Evolutionary conservation across 495 filamentous ascomycete genomes (phyloP), one percentile per base, ranked within the genome.

Genomic region (Xylaria flabelliformis): DNA sequence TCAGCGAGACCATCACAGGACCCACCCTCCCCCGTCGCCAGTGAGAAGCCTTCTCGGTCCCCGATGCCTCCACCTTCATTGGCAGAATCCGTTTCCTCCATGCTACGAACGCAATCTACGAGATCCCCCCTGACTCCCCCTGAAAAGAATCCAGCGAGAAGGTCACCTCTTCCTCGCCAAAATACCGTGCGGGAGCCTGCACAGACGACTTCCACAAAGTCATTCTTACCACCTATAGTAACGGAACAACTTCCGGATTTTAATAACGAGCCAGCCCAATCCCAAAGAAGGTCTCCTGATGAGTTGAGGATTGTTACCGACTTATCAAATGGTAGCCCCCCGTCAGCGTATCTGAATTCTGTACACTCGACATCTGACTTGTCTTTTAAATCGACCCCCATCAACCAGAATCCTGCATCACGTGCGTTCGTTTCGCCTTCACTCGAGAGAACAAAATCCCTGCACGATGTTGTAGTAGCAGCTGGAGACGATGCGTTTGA

Each of bases 401-500:
- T 75, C 48, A 78, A 71, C 29, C 73, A 76, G 50, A 79, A 73
- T 48, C 67, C 76, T 17, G 56, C 51, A 39, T 72, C 71, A 36
- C 75, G 74, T 34, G 71, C 63, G 48, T 73, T 77, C 39, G 50
- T 71, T 34, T 74, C 80, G 0, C 42, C 75, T 32, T 76, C 79
- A 4, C 70, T 79, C 13, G 75, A 74, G 13, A 78, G 75, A 72
- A 66, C 73, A 17, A 73, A 69, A 17, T 75, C 78, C 24, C 58
- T 85, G 15, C 79, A 77, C 1, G 82, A 85, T 70, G 78, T 78
- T 6, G 80, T 81, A 34, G 58, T 69, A 50, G 75, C 85, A 64
- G 80, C 83, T 46, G 86, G 85, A 17, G 90, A 93, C 50, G 88
- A 88, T 61, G 91, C 93, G 0, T 82, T 95, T 72, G 77, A 85